Conservation (phyloP, 805 yeast species). For the Candida patagonica region DNA sequence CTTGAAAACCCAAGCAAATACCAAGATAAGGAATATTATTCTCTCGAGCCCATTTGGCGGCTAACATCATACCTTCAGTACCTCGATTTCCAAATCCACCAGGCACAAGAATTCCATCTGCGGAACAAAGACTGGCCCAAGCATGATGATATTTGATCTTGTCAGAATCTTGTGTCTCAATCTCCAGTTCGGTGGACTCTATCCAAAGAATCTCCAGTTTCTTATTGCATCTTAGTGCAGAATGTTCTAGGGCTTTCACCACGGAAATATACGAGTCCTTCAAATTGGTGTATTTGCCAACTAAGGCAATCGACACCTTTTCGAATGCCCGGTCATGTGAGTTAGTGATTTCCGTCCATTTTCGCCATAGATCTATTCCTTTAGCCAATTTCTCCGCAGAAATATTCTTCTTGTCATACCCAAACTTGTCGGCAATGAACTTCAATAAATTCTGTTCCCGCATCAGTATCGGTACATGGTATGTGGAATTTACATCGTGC, state of each 20-base stretch:
- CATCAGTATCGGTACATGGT: conserved; percentile 90
- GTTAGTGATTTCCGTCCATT: conserved; percentile 75
- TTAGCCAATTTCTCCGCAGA: conserved; percentile 42
- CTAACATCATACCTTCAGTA: conserved; percentile 95
- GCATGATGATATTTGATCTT: conserved; percentile 85
- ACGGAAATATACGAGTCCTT: conserved; percentile 94
- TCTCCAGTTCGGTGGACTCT: conserved; percentile 85
- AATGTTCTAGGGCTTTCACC: conserved; percentile 88
- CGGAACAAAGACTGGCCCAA: conserved; percentile 87
- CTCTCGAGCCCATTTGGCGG: conserved; percentile 98
- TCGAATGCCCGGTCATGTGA: conserved; percentile 77
- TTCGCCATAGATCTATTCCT: conserved; percentile 61
- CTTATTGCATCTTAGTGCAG: conserved; percentile 82
- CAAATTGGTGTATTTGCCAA: conserved; percentile 93
- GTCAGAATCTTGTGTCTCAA: conserved; percentile 49
- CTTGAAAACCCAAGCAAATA: conserved; percentile 93
- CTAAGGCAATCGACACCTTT: conserved; percentile 87
- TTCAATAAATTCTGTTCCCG: conserved; percentile 78
- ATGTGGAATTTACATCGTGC: conserved; percentile 92
- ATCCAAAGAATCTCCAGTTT: conserved; percentile 90
- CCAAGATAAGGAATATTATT: conserved; percentile 91
- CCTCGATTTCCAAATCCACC: conserved; percentile 99
- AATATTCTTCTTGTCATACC: conserved; percentile 41
- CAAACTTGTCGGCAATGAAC: conserved; percentile 60
- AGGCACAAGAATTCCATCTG: conserved; percentile 95